A percentile compares a stretch with the other conserved stretches of the same genome.
These are phyloP conservation scores for Phytophthora rubi DNA, from an alignment of 352 stramenopile species.

Conservation along the genomic window DNA sequence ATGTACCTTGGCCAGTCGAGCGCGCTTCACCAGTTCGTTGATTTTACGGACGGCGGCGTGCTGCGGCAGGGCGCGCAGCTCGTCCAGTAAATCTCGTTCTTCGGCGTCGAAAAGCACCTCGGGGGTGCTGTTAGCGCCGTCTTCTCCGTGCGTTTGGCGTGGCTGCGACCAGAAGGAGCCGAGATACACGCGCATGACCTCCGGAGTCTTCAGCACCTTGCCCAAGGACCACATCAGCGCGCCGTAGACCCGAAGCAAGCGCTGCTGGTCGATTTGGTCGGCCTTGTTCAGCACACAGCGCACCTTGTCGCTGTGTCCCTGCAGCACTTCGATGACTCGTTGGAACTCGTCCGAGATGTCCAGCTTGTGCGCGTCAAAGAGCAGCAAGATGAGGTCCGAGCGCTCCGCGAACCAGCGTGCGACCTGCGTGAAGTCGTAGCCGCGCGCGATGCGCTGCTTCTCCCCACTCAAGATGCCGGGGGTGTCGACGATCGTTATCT, in stretches of 20 bases:
- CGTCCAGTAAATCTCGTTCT: slow-evolving; percentile 97
- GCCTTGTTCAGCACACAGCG: slow-evolving; percentile 99
- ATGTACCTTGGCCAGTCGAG: slow-evolving; percentile 95
- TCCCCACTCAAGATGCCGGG: slow-evolving; percentile 98
- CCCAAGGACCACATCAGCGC: slow-evolving; percentile 98
- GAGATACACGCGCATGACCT: slow-evolving; percentile 98
- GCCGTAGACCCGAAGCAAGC: slow-evolving; percentile 97
- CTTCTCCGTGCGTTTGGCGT: slow-evolving; percentile 71
- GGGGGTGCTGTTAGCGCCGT: slow-evolving; percentile 66
- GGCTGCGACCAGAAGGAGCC: slow-evolving; percentile 97
- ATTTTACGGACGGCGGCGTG: slow-evolving; percentile 95
- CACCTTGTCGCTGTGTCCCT: slow-evolving; percentile 98
- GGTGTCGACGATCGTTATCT: slow-evolving; percentile 98
- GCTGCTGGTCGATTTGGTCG: slow-evolving; percentile 97
- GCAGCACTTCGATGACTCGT: slow-evolving; percentile 96
- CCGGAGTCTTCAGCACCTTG: slow-evolving; percentile 97
- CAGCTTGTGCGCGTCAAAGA: slow-evolving; percentile 99
- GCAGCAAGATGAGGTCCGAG: slow-evolving; percentile 97
- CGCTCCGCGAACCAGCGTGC: slow-evolving; percentile 95
- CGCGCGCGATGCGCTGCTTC: slow-evolving; percentile 97
- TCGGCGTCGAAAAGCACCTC: slow-evolving; percentile 96
- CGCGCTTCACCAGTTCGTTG: slow-evolving; percentile 96
- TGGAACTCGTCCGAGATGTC: slow-evolving; percentile 99
- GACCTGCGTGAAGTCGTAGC: slow-evolving; percentile 97
- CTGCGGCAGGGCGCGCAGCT: slow-evolving; percentile 95